phyloP scores from a whole-genome alignment of 2,329 filamentous ascomycete species.

The Diaporthe aspalathi region DNA sequence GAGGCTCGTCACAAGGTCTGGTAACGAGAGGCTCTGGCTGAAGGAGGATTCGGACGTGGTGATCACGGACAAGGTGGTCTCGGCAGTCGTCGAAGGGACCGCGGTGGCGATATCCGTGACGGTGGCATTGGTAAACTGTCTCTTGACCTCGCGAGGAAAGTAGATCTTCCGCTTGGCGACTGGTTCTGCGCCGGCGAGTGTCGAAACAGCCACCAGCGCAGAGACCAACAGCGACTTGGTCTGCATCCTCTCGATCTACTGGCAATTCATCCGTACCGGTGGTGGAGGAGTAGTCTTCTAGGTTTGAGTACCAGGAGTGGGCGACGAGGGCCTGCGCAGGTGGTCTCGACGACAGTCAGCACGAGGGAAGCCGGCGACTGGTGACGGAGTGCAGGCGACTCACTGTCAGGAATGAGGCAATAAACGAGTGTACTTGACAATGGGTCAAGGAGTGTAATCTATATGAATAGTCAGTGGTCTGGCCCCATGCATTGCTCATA shows the following conservation, averaged over 20 bases:
- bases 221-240: conserved; percentile 60
- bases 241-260: conserved; percentile 57
- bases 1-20: conserved; percentile 26
- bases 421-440: conserved; percentile 71
- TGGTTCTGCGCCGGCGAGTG: conserved; percentile 56
- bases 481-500: conserved; percentile 15
- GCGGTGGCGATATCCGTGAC: conserved; percentile 48
- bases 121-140: conserved; percentile 60
- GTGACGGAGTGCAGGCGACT: conserved; percentile 44
- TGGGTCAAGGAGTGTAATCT: conserved; percentile 62
- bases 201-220: conserved; percentile 60
- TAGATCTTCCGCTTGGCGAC: conserved; percentile 63
- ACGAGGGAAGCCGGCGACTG: conserved; percentile 35
- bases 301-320: conserved; percentile 18
- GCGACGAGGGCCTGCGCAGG: conserved; percentile 26
- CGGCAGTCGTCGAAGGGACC: conserved; percentile 41
- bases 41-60: conserved; percentile 31
- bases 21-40: conserved; percentile 20
- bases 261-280: conserved; percentile 36
- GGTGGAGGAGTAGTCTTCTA: conserved; percentile 21
- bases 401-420: conserved; percentile 60
- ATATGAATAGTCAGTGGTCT: conserved; percentile 41
- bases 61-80: conserved; percentile 26
- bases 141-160: conserved; percentile 67
- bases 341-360: conserved; percentile 41